Evolutionary conservation across 306 rosid genomes (phyloP).

Genomic region (Dicorynia guianensis): DNA sequence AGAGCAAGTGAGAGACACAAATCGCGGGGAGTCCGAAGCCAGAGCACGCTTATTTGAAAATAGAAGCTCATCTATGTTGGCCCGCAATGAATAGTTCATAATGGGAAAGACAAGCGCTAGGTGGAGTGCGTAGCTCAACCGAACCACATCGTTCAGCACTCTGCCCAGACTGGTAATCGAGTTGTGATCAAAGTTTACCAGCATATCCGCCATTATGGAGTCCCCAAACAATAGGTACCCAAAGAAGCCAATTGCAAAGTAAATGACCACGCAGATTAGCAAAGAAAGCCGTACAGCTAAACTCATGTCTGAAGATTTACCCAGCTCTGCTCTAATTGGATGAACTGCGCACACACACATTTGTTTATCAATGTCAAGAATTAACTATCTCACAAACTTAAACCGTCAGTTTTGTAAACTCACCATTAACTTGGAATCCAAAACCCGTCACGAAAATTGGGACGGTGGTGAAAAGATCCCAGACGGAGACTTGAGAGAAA

Average conservation of each 20-base stretch:
- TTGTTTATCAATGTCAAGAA: too few relatives aligned
- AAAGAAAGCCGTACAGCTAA: conserved; percentile 48
- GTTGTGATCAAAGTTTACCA: conserved; percentile 64
- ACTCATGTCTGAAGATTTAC: conserved; percentile 53
- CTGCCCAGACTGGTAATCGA: conserved; percentile 39
- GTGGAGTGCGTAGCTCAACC: conserved; percentile 67
- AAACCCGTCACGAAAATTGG: conserved; percentile 65
- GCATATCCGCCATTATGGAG: conserved; percentile 56
- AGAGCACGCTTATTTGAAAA: conserved; percentile 49
- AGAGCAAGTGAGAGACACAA: conserved; percentile 49
- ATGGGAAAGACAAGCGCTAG: conserved; percentile 68
- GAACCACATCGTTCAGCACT: conserved; percentile 52
- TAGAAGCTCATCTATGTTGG: conserved; percentile 59
- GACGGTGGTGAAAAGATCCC: conserved; percentile 65
- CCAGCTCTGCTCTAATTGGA: conserved; percentile 71
- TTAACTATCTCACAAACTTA: too few relatives aligned
- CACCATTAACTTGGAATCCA: conserved; percentile 67
- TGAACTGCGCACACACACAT: conserved; percentile 59
- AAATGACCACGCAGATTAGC: conserved; percentile 47
- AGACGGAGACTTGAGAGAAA: conserved; percentile 54
- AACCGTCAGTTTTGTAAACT: too few relatives aligned
- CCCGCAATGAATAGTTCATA: conserved; percentile 56
- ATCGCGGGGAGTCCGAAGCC: conserved; percentile 53
- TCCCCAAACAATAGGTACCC: conserved; percentile 69
- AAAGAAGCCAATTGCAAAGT: conserved; percentile 66